Evolutionary conservation across 768 basidiomycete genomes (phyloP).

Genomic region (Lactarius hengduanensis): DNA sequence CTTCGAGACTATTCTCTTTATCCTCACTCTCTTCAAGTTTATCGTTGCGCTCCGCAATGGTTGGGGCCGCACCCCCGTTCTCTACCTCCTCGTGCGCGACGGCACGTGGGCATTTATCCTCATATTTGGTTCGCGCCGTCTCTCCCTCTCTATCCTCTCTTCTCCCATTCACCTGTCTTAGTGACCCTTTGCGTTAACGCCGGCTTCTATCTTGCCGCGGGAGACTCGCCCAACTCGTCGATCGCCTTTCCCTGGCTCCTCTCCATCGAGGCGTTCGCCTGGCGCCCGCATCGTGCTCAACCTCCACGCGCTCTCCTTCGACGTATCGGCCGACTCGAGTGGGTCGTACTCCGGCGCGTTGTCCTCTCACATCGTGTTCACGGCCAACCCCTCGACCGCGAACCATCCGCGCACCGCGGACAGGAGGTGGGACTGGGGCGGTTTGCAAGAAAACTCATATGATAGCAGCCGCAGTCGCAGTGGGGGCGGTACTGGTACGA

Average conservation of each 20-base stretch:
- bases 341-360: neutral
- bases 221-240: constrained; percentile 5
- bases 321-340: neutral
- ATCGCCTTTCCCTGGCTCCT: constrained; percentile 24
- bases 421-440: constrained; percentile 24
- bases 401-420: neutral
- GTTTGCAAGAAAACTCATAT: neutral
- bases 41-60: constrained; percentile 28
- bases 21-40: constrained; percentile 31
- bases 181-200: constrained; percentile 25
- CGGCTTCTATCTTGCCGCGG: constrained; percentile 23
- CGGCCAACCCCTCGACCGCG: neutral
- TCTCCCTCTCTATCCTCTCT: neutral
- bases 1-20: constrained; percentile 33
- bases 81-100: constrained; percentile 32
- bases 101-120: constrained; percentile 33
- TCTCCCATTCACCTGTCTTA: neutral
- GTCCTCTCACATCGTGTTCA: constrained; percentile 21
- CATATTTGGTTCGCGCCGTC: constrained; percentile 31
- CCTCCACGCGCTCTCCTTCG: constrained; percentile 15
- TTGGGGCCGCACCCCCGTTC: constrained; percentile 30
- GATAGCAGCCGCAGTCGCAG: neutral
- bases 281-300: constrained; percentile 22
- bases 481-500: neutral
- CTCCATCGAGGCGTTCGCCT: constrained; percentile 21